Evolutionary conservation across 169 alveolate genomes (phyloP).

Genomic region (Plasmodium yoelii): DNA sequence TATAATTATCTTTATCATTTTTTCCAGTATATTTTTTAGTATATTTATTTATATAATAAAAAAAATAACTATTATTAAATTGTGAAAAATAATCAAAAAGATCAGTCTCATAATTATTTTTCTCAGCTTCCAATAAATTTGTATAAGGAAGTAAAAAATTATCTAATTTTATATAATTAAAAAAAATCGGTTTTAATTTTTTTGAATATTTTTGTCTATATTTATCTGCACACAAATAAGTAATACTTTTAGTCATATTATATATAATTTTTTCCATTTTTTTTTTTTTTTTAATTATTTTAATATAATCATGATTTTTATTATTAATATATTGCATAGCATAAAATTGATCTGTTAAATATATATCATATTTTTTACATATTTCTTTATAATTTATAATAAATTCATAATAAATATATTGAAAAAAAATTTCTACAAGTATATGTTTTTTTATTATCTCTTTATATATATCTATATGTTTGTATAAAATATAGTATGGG

Average conservation of each 20-base stretch:
- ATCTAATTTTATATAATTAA: slow-evolving; percentile 24
- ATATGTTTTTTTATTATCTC: slow-evolving; percentile 62
- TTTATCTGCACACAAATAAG: slow-evolving; percentile 15
- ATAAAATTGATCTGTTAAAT: slow-evolving; percentile 15
- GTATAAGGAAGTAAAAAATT: not conserved
- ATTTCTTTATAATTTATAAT: slow-evolving; percentile 57
- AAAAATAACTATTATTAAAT: too few species aligned
- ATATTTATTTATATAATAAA: not conserved
- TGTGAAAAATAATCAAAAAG: not conserved
- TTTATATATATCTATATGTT: slow-evolving; percentile 48
- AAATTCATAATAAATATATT: slow-evolving; percentile 59
- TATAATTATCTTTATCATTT: not conserved
- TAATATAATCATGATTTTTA: slow-evolving; percentile 15
- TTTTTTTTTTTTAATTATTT: slow-evolving; percentile 29
- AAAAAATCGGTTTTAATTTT: slow-evolving; percentile 20
- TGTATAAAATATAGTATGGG: slow-evolving; percentile 62
- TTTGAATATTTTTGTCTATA: slow-evolving; percentile 4
- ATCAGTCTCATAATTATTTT: not conserved
- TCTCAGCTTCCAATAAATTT: not conserved
- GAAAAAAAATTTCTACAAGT: slow-evolving; percentile 52
- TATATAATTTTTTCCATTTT: slow-evolving; percentile 53
- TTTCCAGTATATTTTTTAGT: not conserved
- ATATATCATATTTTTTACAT: slow-evolving; percentile 10
- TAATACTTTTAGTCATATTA: slow-evolving; percentile 41
- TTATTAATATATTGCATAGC: slow-evolving; percentile 37